Base-by-base conservation (phyloP, 495 filamentous ascomycete genomes). In the Podospora pseudoanserina region DNA sequence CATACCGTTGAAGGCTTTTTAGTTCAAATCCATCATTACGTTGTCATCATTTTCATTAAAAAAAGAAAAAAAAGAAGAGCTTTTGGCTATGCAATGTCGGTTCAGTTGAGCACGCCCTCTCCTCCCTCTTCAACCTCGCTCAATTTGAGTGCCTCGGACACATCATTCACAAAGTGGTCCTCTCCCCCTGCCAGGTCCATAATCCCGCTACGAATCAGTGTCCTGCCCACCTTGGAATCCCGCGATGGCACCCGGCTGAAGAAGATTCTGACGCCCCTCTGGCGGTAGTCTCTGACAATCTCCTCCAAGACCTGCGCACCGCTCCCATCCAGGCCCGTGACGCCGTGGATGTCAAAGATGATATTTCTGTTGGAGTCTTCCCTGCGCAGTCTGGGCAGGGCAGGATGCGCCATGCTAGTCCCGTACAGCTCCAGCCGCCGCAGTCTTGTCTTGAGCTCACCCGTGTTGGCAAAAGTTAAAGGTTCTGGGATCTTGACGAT, bases 401-500 rank as follows among this genome's bases (percentile, higher is more conserved):
- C 92, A 0, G 96, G 96, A 66, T 98, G 96, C 0, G 92, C 91
- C 55, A 81, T 80, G n/a, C 79, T 87, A 0, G 92, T 92, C 15
- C 95, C 95, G 73, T 98, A 97, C 26, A 91, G 82, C 77, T 98
- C 95, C 6, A 99, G 80, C 15, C 96, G 82, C 18, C 91, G 83
- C 5, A 99, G 84, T 7, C 96, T 83, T 65, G 88, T 89, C 80
- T 94, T 96, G 23, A 99, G 82, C 65, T 95, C 91, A 20, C 96
- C 96, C 1, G 96, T 97, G 74, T 99, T 99, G 64, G 95, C 94
- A 72, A 99, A 99, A 0, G 96, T 98, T 55, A 99, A 82, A 0
- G 94, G 94, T 72, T 98, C 96, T 0, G 95, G 95, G 71, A 99
- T 97, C 79, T 97, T 97, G 63, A 98, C 93, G 69, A 99, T 96